These are phyloP conservation scores for Pseudogymnoascus sp. DNA, from an alignment of 2,329 filamentous ascomycete species.

Conservation along the genomic window DNA sequence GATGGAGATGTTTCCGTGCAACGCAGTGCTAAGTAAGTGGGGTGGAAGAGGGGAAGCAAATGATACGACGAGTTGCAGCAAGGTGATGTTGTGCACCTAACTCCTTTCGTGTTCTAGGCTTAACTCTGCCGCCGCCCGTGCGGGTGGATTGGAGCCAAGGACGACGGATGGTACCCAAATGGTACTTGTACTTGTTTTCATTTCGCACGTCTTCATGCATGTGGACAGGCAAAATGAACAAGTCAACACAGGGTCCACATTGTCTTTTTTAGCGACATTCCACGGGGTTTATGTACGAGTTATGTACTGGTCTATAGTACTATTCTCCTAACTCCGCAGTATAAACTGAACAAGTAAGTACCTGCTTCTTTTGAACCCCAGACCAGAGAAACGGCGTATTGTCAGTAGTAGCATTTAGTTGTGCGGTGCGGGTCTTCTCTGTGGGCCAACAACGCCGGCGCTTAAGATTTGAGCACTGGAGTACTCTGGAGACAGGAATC, in stretches of 20 bases:
- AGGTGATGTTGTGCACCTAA: slow-evolving; percentile 5
- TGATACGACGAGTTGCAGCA: slow-evolving; percentile 9
- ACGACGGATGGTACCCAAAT: neutral
- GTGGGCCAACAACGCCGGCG: neutral
- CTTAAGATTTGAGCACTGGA: neutral
- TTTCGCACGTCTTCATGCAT: neutral
- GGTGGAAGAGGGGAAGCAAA: slow-evolving; percentile 6
- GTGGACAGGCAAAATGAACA: neutral
- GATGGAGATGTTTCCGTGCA: slow-evolving; percentile 4
- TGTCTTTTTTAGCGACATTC: neutral
- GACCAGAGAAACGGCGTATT: neutral
- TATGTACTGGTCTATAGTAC: no score
- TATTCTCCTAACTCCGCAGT: no score
- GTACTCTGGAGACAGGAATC: neutral
- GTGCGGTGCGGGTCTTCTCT: neutral
- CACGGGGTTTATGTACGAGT: neutral
- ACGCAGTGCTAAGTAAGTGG: slow-evolving; percentile 4
- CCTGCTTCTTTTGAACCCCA: slow-evolving; percentile 2
- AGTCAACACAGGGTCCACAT: slow-evolving; percentile 1
- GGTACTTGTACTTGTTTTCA: neutral
- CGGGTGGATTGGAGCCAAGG: slow-evolving; percentile 9
- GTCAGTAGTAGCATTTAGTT: neutral
- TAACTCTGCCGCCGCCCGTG: slow-evolving; percentile 5
- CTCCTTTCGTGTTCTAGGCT: slow-evolving; percentile 9
- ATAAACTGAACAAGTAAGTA: neutral